Percentiles rank a stretch among this genome's conserved stretches.
phyloP scores from a whole-genome alignment of 495 filamentous ascomycete genomes.

The Trichoderma gamsii region DNA sequence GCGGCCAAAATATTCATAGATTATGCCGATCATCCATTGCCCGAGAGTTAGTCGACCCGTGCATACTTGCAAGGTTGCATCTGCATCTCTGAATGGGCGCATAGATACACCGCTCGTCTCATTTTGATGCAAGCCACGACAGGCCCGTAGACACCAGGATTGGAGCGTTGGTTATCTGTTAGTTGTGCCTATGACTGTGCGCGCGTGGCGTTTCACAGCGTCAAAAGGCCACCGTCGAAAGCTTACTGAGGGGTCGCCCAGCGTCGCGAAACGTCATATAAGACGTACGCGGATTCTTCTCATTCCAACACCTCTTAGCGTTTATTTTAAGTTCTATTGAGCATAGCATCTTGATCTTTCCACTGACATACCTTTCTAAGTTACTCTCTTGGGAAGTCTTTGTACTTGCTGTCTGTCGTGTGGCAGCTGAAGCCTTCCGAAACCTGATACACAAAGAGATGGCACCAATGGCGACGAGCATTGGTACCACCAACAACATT shows the following conservation, averaged over 20 bases:
- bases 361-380: neutral
- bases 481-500: neutral
- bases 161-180: neutral
- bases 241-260: conserved; percentile 8
- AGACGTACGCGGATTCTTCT: neutral
- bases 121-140: neutral
- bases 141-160: neutral
- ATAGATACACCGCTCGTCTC: neutral
- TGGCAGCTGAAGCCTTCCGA: neutral
- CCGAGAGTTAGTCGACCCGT: neutral
- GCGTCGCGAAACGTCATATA: conserved; percentile 1
- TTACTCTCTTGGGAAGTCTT: neutral
- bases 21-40: neutral
- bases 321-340: neutral
- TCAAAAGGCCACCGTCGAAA: neutral
- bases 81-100: neutral
- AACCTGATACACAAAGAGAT: neutral
- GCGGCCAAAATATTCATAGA: too few species aligned
- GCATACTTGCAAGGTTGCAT: neutral
- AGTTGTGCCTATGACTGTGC: neutral
- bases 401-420: neutral
- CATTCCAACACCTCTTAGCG: neutral
- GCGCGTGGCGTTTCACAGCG: neutral
- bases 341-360: too few species aligned
- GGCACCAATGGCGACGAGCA: conserved; percentile 1